Evolutionary conservation across 139 green algal species (phyloP).

Genomic region (Diplosphaera chodatii): DNA sequence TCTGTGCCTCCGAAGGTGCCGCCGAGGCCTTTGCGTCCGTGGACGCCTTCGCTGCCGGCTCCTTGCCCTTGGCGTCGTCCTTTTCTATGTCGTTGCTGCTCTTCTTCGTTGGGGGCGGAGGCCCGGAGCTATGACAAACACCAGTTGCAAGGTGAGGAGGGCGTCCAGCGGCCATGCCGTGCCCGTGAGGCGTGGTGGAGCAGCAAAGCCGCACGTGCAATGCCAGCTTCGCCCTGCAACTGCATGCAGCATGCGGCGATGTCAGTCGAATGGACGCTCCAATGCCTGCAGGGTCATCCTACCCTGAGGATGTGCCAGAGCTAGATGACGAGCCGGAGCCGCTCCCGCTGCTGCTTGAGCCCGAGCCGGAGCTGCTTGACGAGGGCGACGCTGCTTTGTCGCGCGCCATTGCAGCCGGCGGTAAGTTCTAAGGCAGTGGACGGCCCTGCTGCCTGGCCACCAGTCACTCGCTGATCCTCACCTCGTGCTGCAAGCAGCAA

Average conservation of each 20-base stretch:
- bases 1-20: background rate
- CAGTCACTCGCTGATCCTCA: too few relatives aligned
- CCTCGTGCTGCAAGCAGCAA: too few relatives aligned
- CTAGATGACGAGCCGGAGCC: background rate
- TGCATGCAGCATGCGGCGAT: too few relatives aligned
- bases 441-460: too few relatives aligned
- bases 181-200: too few relatives aligned
- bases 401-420: background rate
- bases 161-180: too few relatives aligned
- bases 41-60: background rate
- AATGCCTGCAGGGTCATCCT: too few relatives aligned
- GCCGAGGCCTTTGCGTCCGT: background rate
- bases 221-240: too few relatives aligned
- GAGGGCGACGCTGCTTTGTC: background rate
- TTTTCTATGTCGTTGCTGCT: background rate
- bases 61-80: background rate
- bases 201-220: too few relatives aligned
- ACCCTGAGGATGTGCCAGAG: constrained; percentile 2
- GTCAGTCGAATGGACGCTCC: too few relatives aligned
- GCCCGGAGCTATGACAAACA: background rate
- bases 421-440: too few relatives aligned
- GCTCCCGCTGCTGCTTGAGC: background rate
- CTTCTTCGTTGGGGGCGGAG: constrained; percentile 1
- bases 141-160: too few relatives aligned
- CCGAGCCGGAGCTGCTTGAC: background rate